A percentile compares a stretch with the other conserved stretches of the same genome.
Evolutionary conservation across 768 basidiomycete genomes (phyloP).

Genomic region (Trametes sanguinea): DNA sequence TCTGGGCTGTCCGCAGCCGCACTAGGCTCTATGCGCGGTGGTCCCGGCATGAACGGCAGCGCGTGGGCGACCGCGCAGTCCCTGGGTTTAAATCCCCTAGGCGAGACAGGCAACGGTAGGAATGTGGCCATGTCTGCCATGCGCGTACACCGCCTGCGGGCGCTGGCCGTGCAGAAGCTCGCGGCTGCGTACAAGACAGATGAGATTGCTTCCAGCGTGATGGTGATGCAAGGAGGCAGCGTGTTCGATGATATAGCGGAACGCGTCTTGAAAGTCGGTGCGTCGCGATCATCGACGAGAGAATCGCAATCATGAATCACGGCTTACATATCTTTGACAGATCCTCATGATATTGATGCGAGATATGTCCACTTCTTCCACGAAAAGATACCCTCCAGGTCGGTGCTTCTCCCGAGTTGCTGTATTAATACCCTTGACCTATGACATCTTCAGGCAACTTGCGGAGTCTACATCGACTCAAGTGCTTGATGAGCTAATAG

Average conservation of each 20-base stretch:
- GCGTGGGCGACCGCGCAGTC: slow-evolving; percentile 67
- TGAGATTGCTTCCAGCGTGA: slow-evolving; percentile 90
- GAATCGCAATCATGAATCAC: slow-evolving; percentile 8
- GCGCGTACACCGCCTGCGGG: slow-evolving; percentile 77
- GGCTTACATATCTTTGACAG: slow-evolving; percentile 37
- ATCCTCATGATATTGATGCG: slow-evolving; percentile 76
- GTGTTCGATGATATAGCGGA: slow-evolving; percentile 94
- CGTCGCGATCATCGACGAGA: slow-evolving; percentile 26
- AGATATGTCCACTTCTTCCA: slow-evolving; percentile 94
- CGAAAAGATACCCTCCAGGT: slow-evolving; percentile 94
- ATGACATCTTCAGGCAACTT: slow-evolving; percentile 59
- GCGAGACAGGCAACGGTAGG: slow-evolving; percentile 59
- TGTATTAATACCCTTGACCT: slow-evolving; percentile 18
- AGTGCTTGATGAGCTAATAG: slow-evolving; percentile 80
- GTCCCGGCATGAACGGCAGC: slow-evolving; percentile 42
- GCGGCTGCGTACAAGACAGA: slow-evolving; percentile 85
- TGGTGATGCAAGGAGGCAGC: slow-evolving; percentile 94
- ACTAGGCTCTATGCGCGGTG: slow-evolving; percentile 62
- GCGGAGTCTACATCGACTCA: slow-evolving; percentile 80
- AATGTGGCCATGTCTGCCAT: slow-evolving; percentile 83
- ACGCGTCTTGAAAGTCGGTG: slow-evolving; percentile 72
- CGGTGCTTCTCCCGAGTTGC: slow-evolving; percentile 44
- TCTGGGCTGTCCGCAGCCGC: slow-evolving; percentile 81
- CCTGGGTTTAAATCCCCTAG: slow-evolving; percentile 62
- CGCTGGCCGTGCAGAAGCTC: slow-evolving; percentile 83